Conservation (phyloP, 352 stramenopile genomes). For the Phytophthora vignae region DNA sequence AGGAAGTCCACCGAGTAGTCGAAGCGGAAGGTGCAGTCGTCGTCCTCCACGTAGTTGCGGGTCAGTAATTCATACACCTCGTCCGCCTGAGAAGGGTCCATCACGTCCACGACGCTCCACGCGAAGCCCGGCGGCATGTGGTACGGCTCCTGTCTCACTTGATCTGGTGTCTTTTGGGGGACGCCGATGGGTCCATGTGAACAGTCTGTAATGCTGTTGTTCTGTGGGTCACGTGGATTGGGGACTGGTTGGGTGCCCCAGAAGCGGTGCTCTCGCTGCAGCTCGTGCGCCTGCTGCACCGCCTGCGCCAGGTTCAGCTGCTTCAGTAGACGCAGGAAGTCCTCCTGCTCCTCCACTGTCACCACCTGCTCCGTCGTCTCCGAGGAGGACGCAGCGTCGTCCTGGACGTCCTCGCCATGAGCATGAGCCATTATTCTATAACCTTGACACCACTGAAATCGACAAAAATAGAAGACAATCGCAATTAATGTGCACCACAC, state of each 20-base stretch:
- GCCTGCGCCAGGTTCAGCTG: conserved; percentile 64
- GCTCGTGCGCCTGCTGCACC: conserved; percentile 22
- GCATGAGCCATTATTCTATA: no score
- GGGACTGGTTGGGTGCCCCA: conserved; percentile 92
- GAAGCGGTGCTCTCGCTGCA: conserved; percentile 84
- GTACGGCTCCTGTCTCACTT: conserved; percentile 95
- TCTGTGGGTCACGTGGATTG: conserved; percentile 28
- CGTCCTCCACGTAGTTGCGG: conserved; percentile 99
- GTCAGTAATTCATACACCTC: conserved; percentile 98
- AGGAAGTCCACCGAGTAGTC: conserved; percentile 90
- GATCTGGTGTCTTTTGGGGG: conserved; percentile 81
- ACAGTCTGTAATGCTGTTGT: not conserved
- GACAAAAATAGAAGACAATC: no score
- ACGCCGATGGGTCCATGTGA: conserved; percentile 92
- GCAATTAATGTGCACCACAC: no score
- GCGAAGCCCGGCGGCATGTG: conserved; percentile 96
- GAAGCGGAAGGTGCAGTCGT: conserved; percentile 97
- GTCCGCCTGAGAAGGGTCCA: conserved; percentile 65
- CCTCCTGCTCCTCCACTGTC: conserved; percentile 68
- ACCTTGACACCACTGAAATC: no score
- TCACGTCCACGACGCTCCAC: conserved; percentile 94
- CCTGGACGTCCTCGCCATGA: not conserved
- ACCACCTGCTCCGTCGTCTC: conserved; percentile 43
- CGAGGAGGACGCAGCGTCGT: not conserved
- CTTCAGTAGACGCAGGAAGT: conserved; percentile 72